Evolutionary conservation across 1,284 basidiomycete species (phyloP), one percentile per base, ranked within the genome.

Genomic region (Pulveroboletus sp.): DNA sequence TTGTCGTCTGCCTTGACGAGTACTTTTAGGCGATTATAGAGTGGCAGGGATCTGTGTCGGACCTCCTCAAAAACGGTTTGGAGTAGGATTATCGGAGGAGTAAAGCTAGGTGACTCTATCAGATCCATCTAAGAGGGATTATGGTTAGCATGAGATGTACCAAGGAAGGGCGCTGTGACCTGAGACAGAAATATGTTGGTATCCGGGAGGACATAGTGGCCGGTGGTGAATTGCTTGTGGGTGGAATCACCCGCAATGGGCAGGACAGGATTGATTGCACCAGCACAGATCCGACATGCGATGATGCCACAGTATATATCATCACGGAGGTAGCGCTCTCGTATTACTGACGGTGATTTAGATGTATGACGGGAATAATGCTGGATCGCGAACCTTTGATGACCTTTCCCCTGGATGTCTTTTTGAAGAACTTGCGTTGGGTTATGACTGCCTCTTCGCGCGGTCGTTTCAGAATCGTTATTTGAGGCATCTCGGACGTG

Each of bases 21-120:
- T 2, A 89, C 85, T 64, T 92, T 94, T 56, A 98, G 80, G 26
- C 94, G 88, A 71, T 96, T 98, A 75, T 93, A 95, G 18, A 99
- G 78, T 1, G 97, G 97, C 31, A 99, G 75, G 1, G 93, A 96
- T 28, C 96, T 85, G 73, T 99, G 96, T 54, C 96, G 82, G 57
- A 98, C 94, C 82, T 99, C 97, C 64, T 97, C 93, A 48, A 98
- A 78, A 2, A 98, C 95, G 0, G 96, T 99, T 73, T 99, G 97
- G 2, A 98, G 83, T 14, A 99, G 78, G 51, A 99, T 88, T 52
- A 97, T 84, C 0, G 92, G 91, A 1, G 91, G 78, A 1, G 76
- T 80, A 61, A 97, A 92, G 2, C 87, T 75, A 7, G 77, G 72
- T 0, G 91, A 90, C 69, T 94, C 90, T 42, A 98, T 78, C 49